Percentiles rank a stretch among this genome's conserved stretches.
Evolutionary conservation across 305 asterid genomes (phyloP).

Genomic region (Salvia sclarea): DNA sequence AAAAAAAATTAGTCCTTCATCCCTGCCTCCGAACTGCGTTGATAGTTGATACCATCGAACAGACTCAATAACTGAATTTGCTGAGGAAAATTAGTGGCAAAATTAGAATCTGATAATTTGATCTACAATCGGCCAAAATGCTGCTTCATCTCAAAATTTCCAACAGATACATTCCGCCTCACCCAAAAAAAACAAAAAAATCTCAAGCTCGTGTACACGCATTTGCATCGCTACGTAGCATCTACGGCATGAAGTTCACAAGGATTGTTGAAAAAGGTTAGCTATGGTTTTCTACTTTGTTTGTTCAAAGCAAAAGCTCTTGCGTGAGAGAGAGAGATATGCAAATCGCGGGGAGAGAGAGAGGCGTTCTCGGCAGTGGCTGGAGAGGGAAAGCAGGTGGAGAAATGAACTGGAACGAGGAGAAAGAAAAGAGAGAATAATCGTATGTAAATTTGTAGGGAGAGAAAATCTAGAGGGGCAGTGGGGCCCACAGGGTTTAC

Average conservation of each 20-base stretch:
- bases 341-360: conserved; percentile 12
- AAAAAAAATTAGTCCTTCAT: no score
- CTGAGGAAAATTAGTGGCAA: no score
- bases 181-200: background rate
- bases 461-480: background rate
- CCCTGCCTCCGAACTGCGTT: no score
- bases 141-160: background rate
- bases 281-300: background rate
- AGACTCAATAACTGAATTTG: no score
- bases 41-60: no score
- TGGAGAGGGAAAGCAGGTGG: background rate
- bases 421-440: background rate
- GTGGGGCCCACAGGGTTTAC: conserved; percentile 2
- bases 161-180: background rate
- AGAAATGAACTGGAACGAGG: background rate
- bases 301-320: no score
- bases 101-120: no score
- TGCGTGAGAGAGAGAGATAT: no score
- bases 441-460: background rate
- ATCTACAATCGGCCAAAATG: background rate
- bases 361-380: background rate
- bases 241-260: background rate
- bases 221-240: conserved; percentile 9
- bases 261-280: background rate
- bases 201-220: conserved; percentile 8